A percentile compares a stretch with the other conserved stretches of the same genome.
These are phyloP conservation scores for Candida patagonica DNA, from an alignment of 805 yeast genomes.

Conservation along the genomic window DNA sequence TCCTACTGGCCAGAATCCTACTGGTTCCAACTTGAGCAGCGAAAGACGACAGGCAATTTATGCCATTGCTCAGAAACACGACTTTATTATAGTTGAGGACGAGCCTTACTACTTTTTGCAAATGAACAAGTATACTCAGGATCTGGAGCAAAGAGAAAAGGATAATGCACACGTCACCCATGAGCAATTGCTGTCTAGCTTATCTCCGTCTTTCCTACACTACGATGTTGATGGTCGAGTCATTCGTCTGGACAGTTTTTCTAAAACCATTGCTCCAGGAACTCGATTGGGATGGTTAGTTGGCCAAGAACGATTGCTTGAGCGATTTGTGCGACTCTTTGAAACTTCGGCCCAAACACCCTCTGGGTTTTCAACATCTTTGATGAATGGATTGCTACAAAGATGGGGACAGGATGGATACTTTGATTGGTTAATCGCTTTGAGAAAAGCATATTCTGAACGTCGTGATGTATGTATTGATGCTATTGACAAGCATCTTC, in stretches of 20 bases:
- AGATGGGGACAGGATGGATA: slow-evolving; percentile 90
- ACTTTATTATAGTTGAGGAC: slow-evolving; percentile 81
- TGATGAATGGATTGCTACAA: slow-evolving; percentile 59
- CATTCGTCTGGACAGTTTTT: slow-evolving; percentile 77
- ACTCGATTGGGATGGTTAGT: slow-evolving; percentile 83
- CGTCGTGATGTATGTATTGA: slow-evolving; percentile 85
- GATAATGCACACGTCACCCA: slow-evolving; percentile 31
- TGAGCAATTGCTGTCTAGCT: slow-evolving; percentile 53
- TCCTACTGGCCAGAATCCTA: slow-evolving; percentile 97
- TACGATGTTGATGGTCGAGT: slow-evolving; percentile 85
- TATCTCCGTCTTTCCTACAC: slow-evolving; percentile 68
- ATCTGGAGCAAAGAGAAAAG: slow-evolving; percentile 22
- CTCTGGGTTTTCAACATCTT: slow-evolving; percentile 69
- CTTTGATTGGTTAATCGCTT: slow-evolving; percentile 78
- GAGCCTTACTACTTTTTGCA: slow-evolving; percentile 97
- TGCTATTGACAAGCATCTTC: slow-evolving; percentile 53
- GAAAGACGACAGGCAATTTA: slow-evolving; percentile 76
- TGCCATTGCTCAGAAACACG: slow-evolving; percentile 73
- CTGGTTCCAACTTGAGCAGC: slow-evolving; percentile 72
- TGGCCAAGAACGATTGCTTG: slow-evolving; percentile 55
- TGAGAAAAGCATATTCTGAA: slow-evolving; percentile 63
- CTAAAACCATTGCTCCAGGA: slow-evolving; percentile 91
- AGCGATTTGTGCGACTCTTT: slow-evolving; percentile 59
- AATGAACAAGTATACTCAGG: slow-evolving; percentile 66
- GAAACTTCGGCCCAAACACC: slow-evolving; percentile 78